Evolutionary conservation across 768 basidiomycete species (phyloP).

Genomic region (Leccinum olivaceopallidum): DNA sequence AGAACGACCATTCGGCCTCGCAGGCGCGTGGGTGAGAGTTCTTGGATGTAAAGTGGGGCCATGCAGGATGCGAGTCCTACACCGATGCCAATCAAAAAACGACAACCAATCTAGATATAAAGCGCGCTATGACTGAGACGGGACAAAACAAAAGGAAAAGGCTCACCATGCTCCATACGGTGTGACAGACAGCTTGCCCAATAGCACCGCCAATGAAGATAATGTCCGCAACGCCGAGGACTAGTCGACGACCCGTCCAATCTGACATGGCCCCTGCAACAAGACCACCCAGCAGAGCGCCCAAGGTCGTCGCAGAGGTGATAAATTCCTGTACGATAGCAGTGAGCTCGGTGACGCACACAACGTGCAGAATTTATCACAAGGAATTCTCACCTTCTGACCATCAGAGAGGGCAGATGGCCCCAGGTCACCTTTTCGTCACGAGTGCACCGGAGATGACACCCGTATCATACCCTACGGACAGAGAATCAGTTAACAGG

Average conservation of each 20-base stretch:
- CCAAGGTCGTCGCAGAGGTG: slow-evolving; percentile 76
- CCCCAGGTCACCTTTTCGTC: slow-evolving; percentile 65
- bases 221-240: slow-evolving; percentile 65
- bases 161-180: slow-evolving; percentile 68
- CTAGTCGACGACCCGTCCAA: slow-evolving; percentile 63
- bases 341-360: neutral
- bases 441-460: slow-evolving; percentile 82
- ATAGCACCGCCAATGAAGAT: slow-evolving; percentile 78
- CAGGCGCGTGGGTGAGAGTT: slow-evolving; percentile 72
- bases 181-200: slow-evolving; percentile 66
- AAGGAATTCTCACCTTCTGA: slow-evolving; percentile 51
- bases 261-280: slow-evolving; percentile 53
- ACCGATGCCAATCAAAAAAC: slow-evolving; percentile 73
- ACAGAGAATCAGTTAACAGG: neutral
- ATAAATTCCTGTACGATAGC: slow-evolving; percentile 63
- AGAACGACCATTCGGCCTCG: slow-evolving; percentile 77
- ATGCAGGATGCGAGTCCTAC: slow-evolving; percentile 78
- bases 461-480: slow-evolving; percentile 75
- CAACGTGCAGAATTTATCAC: neutral
- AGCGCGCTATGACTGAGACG: neutral
- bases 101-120: slow-evolving; percentile 56
- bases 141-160: neutral
- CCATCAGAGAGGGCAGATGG: slow-evolving; percentile 53
- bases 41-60: slow-evolving; percentile 82
- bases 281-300: slow-evolving; percentile 75